A percentile compares a stretch with the other conserved stretches of the same genome.
Evolutionary conservation across 352 stramenopile species (phyloP).

Genomic region (Blastocystis sp.): DNA sequence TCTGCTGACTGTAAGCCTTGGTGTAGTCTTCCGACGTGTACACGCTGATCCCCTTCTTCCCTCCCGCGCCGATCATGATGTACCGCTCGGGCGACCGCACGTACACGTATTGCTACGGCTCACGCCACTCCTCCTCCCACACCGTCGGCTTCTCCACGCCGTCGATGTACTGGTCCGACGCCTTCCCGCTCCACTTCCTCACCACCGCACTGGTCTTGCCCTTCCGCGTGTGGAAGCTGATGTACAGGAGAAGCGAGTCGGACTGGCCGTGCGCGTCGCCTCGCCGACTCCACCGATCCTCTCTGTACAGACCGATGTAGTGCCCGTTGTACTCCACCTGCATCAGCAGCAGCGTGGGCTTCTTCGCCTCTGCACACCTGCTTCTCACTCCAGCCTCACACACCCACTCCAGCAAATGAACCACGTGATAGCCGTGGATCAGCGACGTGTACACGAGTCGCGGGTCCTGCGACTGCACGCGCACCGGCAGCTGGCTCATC

Average conservation of each 20-base stretch:
- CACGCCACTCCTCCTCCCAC: background rate
- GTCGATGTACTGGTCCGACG: conserved; percentile 47
- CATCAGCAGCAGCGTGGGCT: conserved; percentile 49
- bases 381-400: background rate
- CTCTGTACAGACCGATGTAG: conserved; percentile 53
- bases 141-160: conserved; percentile 66
- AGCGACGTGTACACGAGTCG: conserved; percentile 41
- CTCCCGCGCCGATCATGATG: conserved; percentile 57
- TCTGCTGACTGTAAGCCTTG: conserved; percentile 64
- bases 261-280: conserved; percentile 8
- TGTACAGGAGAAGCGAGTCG: conserved; percentile 49
- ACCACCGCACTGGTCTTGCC: background rate
- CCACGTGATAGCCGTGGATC: conserved; percentile 55
- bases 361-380: background rate
- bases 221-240: conserved; percentile 9
- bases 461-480: conserved; percentile 58
- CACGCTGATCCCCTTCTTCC: conserved; percentile 62
- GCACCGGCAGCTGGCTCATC: conserved; percentile 35
- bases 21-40: conserved; percentile 61
- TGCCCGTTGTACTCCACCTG: conserved; percentile 59
- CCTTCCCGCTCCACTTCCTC: conserved; percentile 36
- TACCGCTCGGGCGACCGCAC: conserved; percentile 31
- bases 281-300: conserved; percentile 28
- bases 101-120: conserved; percentile 63
- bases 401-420: conserved; percentile 37